These are phyloP conservation scores for Persicaria maculosa DNA, from an alignment of 148 eudicot genomes.

Conservation along the genomic window DNA sequence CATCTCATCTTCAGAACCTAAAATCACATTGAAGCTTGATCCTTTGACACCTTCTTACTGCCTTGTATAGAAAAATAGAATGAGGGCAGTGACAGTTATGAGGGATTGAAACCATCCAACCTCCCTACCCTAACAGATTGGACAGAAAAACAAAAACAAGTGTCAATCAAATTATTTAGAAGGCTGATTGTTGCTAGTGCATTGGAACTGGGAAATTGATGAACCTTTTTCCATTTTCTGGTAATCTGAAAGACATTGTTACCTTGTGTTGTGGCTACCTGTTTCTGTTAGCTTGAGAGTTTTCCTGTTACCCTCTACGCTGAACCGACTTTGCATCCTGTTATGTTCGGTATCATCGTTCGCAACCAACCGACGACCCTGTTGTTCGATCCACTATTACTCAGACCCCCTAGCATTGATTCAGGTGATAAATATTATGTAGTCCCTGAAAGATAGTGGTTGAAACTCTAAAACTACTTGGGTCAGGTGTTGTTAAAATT, in stretches of 20 bases:
- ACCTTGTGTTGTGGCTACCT: not conserved
- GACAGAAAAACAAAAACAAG: not conserved
- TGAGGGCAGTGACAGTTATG: slow-evolving; percentile 6
- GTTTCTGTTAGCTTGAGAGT: not conserved
- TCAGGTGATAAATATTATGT: too few relatives aligned
- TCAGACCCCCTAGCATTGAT: too few relatives aligned
- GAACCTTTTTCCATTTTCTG: not conserved
- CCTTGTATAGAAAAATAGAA: slow-evolving; percentile 7
- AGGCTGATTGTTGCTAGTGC: slow-evolving; percentile 5
- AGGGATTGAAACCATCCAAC: not conserved
- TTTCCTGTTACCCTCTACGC: not conserved
- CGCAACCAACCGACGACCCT: too few relatives aligned
- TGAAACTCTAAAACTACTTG: too few relatives aligned
- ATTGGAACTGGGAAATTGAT: slow-evolving; percentile 1
- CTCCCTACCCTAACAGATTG: slow-evolving; percentile 6
- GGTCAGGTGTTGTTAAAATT: too few relatives aligned
- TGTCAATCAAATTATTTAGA: not conserved
- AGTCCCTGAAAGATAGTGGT: too few relatives aligned
- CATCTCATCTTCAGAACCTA: not conserved
- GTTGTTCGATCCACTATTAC: too few relatives aligned
- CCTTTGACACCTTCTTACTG: not conserved
- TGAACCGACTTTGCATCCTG: not conserved
- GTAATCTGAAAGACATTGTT: not conserved
- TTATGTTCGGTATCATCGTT: not conserved
- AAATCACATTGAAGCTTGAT: not conserved